phyloP scores from a whole-genome alignment of 169 alveolate genomes.

The Plasmodium berghei region DNA sequence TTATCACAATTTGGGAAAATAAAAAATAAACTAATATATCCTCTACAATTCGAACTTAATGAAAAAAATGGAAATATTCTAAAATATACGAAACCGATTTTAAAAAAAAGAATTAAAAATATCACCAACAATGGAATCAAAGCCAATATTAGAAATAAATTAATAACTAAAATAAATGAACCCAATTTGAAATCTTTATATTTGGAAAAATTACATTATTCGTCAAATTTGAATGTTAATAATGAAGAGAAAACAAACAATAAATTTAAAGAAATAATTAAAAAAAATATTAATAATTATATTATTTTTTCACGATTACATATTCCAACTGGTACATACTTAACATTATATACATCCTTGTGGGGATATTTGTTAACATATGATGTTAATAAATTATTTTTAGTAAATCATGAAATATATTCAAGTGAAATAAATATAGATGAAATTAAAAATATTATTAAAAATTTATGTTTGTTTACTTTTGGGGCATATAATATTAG shows the following conservation, averaged over 20 bases:
- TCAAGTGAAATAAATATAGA: conserved; percentile 10
- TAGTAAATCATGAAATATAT: background rate
- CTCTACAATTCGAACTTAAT: too few species aligned
- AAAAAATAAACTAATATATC: too few species aligned
- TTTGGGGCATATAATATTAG: conserved; percentile 81
- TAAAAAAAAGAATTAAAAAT: too few species aligned
- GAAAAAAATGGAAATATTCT: too few species aligned
- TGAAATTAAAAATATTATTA: conserved; percentile 4
- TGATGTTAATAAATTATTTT: conserved; percentile 13
- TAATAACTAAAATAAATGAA: too few species aligned
- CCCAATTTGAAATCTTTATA: too few species aligned
- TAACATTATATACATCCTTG: conserved; percentile 30
- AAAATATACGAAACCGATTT: too few species aligned
- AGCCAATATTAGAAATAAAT: too few species aligned
- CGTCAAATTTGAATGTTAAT: too few species aligned
- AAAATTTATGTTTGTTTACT: conserved; percentile 71
- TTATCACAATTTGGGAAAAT: too few species aligned
- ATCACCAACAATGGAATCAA: too few species aligned
- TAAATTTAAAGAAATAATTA: conserved; percentile 5
- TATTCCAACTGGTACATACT: conserved; percentile 24
- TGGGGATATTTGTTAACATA: conserved; percentile 53
- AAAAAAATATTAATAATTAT: conserved; percentile 16
- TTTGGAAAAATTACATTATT: too few species aligned
- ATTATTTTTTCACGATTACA: conserved; percentile 14
- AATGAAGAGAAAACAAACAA: background rate